These are phyloP conservation scores for Phaeolepiota aurea DNA, from an alignment of 768 basidiomycete species.

Conservation along the genomic window DNA sequence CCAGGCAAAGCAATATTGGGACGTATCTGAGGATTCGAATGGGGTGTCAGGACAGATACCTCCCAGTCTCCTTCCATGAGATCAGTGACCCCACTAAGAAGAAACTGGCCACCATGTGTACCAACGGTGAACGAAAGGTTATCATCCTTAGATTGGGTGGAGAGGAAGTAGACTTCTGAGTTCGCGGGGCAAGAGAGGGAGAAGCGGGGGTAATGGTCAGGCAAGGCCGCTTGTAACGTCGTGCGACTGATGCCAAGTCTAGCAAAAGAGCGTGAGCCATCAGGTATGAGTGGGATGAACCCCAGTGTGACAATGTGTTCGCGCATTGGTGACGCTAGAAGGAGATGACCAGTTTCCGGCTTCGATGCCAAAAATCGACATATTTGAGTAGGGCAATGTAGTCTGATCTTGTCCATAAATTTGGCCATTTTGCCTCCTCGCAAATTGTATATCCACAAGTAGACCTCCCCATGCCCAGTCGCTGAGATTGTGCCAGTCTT, in stretches of 20 bases:
- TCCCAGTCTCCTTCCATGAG: constrained; percentile 12
- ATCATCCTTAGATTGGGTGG: background rate
- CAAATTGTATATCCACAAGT: constrained; percentile 1
- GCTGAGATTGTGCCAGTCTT: constrained; percentile 1
- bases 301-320: background rate
- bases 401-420: background rate
- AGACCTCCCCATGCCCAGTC: constrained; percentile 1
- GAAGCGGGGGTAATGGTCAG: too few relatives aligned
- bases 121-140: constrained; percentile 14
- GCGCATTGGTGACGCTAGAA: background rate
- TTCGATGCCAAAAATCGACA: background rate
- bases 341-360: background rate
- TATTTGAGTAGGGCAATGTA: background rate
- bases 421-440: background rate
- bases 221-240: too few relatives aligned
- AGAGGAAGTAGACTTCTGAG: background rate
- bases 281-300: constrained; percentile 1
- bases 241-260: too few relatives aligned
- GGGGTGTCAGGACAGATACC: constrained; percentile 24
- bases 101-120: constrained; percentile 15
- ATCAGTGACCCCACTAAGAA: constrained; percentile 9
- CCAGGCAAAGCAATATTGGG: constrained; percentile 18
- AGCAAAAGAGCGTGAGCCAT: too few relatives aligned
- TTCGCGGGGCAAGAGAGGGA: background rate
- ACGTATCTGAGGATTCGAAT: constrained; percentile 11